Evolutionary conservation across 2,329 filamentous ascomycete genomes (phyloP).

Genomic region (Xylariaceae sp.): DNA sequence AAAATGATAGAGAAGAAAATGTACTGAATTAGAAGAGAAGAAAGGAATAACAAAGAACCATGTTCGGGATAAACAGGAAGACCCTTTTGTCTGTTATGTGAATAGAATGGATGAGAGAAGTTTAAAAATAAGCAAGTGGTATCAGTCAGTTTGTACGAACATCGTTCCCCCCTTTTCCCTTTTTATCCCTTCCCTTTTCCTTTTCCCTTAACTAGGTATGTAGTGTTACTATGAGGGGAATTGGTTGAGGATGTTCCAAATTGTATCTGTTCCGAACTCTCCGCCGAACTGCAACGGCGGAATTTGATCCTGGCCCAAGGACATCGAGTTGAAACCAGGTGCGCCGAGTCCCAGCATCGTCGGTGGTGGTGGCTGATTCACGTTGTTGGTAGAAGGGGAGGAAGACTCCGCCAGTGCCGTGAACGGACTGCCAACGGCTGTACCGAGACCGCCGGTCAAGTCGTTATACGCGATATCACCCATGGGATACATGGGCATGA

Average conservation of each 20-base stretch:
- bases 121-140: too few species aligned
- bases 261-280: conserved; percentile 49
- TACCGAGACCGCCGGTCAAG: conserved; percentile 39
- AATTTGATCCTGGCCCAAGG: conserved; percentile 22
- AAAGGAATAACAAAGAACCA: too few species aligned
- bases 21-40: too few species aligned
- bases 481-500: conserved; percentile 53
- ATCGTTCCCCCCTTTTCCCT: too few species aligned
- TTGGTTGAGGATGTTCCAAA: conserved; percentile 53
- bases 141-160: too few species aligned
- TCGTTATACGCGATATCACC: conserved; percentile 55
- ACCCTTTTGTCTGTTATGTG: too few species aligned
- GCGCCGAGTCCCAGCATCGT: conserved; percentile 9
- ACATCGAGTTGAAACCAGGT: conserved; percentile 16
- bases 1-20: too few species aligned
- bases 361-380: neutral
- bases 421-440: conserved; percentile 19
- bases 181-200: too few species aligned
- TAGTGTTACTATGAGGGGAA: conserved; percentile 31
- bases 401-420: conserved; percentile 15
- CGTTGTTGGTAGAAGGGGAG: neutral
- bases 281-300: conserved; percentile 48
- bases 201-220: too few species aligned
- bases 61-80: too few species aligned
- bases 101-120: too few species aligned